A percentile compares a stretch with the other conserved stretches of the same genome.
Conservation (phyloP, 1,284 basidiomycete species). For the Trichosporon asahii region DNA sequence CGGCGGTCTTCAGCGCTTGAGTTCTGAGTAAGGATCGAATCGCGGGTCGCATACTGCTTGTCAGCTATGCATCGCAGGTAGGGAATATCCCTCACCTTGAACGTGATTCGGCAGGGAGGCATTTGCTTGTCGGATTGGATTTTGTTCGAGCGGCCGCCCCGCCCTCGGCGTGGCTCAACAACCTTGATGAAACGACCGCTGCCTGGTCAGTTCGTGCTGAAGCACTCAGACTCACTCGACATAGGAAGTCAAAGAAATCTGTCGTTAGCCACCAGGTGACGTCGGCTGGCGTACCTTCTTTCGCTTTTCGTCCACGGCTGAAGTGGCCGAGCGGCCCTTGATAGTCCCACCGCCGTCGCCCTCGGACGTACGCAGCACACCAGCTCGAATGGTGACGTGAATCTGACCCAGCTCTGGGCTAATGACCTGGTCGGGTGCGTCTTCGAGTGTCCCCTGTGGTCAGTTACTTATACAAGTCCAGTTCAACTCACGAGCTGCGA, state of each 20-base stretch:
- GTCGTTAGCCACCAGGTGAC: background rate
- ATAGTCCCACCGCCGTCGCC: background rate
- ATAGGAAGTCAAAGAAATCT: background rate
- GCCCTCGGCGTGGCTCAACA: too few relatives aligned
- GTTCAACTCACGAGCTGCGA: background rate
- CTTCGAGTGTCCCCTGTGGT: background rate
- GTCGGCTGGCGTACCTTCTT: background rate
- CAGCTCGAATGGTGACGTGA: background rate
- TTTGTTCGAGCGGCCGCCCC: background rate
- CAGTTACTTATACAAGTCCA: background rate
- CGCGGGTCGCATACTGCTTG: background rate
- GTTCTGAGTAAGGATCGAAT: background rate
- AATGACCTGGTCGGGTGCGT: background rate
- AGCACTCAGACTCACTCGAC: background rate
- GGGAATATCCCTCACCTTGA: background rate
- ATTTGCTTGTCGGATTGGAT: background rate
- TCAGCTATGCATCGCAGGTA: background rate
- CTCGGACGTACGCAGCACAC: background rate
- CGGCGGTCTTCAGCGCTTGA: background rate
- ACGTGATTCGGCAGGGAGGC: background rate
- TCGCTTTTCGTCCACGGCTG: background rate
- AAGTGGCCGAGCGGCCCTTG: background rate
- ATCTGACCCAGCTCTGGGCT: background rate
- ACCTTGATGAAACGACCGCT: background rate
- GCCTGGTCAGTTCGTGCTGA: background rate